Evolutionary conservation across 2,329 filamentous ascomycete species (phyloP), one percentile per base, ranked within the genome.

Genomic region (Exophiala bonariae): DNA sequence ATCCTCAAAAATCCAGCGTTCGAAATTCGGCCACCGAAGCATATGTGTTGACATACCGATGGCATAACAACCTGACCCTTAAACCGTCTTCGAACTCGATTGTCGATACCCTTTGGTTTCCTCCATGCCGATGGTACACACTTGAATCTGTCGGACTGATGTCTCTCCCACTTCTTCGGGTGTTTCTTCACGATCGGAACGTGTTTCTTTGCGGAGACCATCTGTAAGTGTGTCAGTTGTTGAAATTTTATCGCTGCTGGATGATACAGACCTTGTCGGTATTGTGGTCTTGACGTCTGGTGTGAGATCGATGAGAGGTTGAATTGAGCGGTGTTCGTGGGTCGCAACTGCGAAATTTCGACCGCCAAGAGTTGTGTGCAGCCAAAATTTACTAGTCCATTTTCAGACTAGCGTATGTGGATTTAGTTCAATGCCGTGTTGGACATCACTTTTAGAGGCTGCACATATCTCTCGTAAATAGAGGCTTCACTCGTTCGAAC

Each of bases 91-190:
- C 93, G 88, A 73, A 99, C 92, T 69, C 88, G 81, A 82, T 91
- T 95, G 80, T 99, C 93, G 77, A 99, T 99, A 89, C 93, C 93
- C 89, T 99, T 99, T 65, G 93, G 93, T 84, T 97, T 99, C 79
- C 93, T 87, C 93, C 93, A 99, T 82, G 83, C 86, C 63, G 87
- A 73, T 71, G 81, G 85, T 64, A 97, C 85, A 73, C 93, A 86
- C 80, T 85, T 96, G 82, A 95, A 99, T 73, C 86, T 86, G 78
- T 97, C 93, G 76, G 83, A 88, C 85, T 99, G 93, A 81, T 99
- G 93, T 74, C 93, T 88, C 78, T 83, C 85, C 87, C 97, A 99
- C 79, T 81, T 83, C 83, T 91, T 89, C 71, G 87, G 90, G 83
- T 90, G 90, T 90, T 99, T 99, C 89, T 99, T 99, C 73, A 99